phyloP scores from a whole-genome alignment of 257 asterid genomes.

The Gentiana straminea region DNA sequence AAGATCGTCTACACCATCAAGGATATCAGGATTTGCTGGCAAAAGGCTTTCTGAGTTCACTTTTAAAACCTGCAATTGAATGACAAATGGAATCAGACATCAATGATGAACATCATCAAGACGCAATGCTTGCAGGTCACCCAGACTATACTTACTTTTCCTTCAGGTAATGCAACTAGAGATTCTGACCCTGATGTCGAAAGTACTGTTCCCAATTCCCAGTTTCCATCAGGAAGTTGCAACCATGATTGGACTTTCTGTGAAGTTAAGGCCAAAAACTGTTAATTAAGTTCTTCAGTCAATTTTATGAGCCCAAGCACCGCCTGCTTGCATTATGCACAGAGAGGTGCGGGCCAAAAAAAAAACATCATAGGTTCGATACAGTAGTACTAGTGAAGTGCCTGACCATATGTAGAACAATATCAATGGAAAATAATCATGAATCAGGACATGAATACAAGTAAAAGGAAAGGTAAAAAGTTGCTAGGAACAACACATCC shows the following conservation, averaged over 20 bases:
- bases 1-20: slow-evolving; percentile 95
- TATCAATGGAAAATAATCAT: too few relatives aligned
- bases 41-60: slow-evolving; percentile 53
- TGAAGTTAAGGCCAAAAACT: slow-evolving; percentile 16
- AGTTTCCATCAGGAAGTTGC: slow-evolving; percentile 82
- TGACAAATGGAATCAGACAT: neutral
- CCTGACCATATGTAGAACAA: too few relatives aligned
- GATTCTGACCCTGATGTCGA: slow-evolving; percentile 62
- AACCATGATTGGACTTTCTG: slow-evolving; percentile 84
- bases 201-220: slow-evolving; percentile 84
- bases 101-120: slow-evolving; percentile 1
- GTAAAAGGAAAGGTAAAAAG: too few relatives aligned
- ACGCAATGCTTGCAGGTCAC: slow-evolving; percentile 7
- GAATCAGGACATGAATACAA: too few relatives aligned
- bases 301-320: neutral
- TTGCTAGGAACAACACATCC: too few relatives aligned
- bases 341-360: neutral
- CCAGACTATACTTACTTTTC: slow-evolving; percentile 44
- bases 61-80: slow-evolving; percentile 51
- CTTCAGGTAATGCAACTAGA: slow-evolving; percentile 60
- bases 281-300: slow-evolving; percentile 1
- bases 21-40: slow-evolving; percentile 96
- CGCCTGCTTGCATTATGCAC: neutral
- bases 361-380: neutral
- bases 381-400: too few relatives aligned